Base-by-base conservation (phyloP, 352 stramenopile genomes). In the Phytopythium litorale region DNA sequence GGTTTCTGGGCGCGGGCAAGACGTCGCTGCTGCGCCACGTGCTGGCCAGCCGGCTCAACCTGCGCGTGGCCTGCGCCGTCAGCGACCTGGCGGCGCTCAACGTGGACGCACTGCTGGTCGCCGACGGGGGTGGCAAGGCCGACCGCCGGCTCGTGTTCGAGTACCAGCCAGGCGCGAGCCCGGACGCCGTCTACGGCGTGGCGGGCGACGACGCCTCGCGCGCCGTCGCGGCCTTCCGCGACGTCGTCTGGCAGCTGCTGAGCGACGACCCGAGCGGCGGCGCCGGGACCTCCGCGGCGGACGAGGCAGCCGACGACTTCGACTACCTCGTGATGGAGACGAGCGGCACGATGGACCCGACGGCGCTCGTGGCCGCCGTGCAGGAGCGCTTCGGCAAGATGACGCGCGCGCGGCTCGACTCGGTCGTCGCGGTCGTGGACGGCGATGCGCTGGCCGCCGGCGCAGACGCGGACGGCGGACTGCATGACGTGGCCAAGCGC, bases 261-360 rank as follows among this genome's bases (percentile, higher is more conserved):
- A 68, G 68, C 28, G 69, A 68, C 4, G 68, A n/a, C 25, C 33
- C 33, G 33, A 38, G 71, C 35, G 64, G 70, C 25, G 55, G 37
- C 23, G 28, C 19, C 13, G 23, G 28, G 19, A 15, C 32, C 3
- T 4, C 6, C 18, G 37, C 38, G n/a, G 21, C 76, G 38, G 64
- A 87, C 13, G 15, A 6, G 38, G 38, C 15, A 1, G 15, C 15
- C 19, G 62, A 80, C 48, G 58, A 87, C 63, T 82, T 89, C n/a
- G 83, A 92, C 68, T 92, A 90, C 64, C 68, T 90, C 18, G 74
- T 89, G 0, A 80, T 92, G 58, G 83, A 92, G 67, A 92, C 83
- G 16, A 92, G 83, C 57, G 80, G 82, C 60, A 87, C 82, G 32
- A 85, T 78, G 19, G 83, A 94, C 58, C 85, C 85, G 23, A 87